A percentile compares a stretch with the other conserved stretches of the same genome.
Evolutionary conservation across 75 land plant genomes (phyloP).

Genomic region (Cunninghamia lanceolata): DNA sequence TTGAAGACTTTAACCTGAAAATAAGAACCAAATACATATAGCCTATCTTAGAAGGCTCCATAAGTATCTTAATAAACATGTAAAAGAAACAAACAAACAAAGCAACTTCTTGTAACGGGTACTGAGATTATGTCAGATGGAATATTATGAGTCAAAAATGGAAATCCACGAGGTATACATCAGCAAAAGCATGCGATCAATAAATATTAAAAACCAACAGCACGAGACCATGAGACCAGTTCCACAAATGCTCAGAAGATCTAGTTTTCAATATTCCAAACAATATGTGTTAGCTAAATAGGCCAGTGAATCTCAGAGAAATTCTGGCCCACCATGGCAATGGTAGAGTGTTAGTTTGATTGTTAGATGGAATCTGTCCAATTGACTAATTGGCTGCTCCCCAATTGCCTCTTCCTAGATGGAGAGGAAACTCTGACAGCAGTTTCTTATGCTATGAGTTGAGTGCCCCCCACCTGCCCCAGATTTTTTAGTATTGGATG

Average conservation of each 20-base stretch:
- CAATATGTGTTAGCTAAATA: not conserved
- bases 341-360: not conserved
- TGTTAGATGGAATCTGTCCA: not conserved
- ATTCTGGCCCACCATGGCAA: not conserved
- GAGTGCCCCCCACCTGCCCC: not conserved
- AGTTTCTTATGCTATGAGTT: not conserved
- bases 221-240: not conserved
- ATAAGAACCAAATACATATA: not conserved
- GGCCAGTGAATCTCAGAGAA: not conserved
- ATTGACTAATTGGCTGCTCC: not conserved
- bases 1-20: slow-evolving; percentile 88
- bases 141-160: slow-evolving; percentile 8
- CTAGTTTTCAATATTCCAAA: not conserved
- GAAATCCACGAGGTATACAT: not conserved
- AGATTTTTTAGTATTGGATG: not conserved
- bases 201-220: not conserved
- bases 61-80: not conserved
- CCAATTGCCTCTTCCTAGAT: not conserved
- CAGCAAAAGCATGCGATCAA: not conserved
- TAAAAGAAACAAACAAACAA: not conserved
- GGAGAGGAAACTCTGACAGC: not conserved
- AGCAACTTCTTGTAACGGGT: not conserved
- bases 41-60: not conserved
- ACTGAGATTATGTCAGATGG: not conserved
- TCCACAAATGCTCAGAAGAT: not conserved